Base-by-base conservation (phyloP, 2,329 filamentous ascomycete species). In the Cryphonectria nitschkei region DNA sequence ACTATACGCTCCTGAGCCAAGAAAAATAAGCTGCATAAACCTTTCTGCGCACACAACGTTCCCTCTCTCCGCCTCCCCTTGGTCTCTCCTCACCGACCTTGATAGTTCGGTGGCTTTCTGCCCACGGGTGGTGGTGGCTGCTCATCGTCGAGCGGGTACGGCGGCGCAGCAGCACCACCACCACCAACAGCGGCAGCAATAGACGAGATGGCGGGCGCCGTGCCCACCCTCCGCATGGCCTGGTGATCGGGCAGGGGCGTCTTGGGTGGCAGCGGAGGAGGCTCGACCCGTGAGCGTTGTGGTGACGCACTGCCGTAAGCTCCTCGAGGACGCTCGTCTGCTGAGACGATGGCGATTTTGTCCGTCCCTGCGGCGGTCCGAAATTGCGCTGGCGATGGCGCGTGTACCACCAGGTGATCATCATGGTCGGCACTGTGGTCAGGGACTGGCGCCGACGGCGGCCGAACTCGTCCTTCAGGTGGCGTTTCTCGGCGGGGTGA, bases 71-170 rank as follows among this genome's bases (percentile, higher is more conserved):
- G n/a, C 22, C n/a, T 13, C 34, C n/a, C 50, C 26, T 39, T 46
- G 29, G 29, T 64, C 61, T 41, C 9, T 16, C 29, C 46, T 83
- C 75, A 87, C 73, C 86, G 82, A 60, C 85, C 82, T 70, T 84
- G 85, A 75, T 91, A 93, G 9, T 68, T 68, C 65, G 92, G 91
- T 0, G 95, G 95, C 80, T 98, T 98, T 75, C 91, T 89, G 61
- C 92, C 90, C 87, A 97, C 94, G 8, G 88, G 85, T 3, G 95
- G 95, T 3, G 95, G 95, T 26, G 95, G 95, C 39, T 92, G 91
- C 37, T 92, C 92, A 76, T 97, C 88, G 62, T 90, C 90, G 64
- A 93, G 82, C 0, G 95, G 95, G 79, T 98, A 98, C 0, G 94
- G 94, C 46, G 93, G 86, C 11, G 83, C 79, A 16, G 71, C 52